Percentiles rank a stretch among this genome's conserved stretches.
Evolutionary conservation across 2,329 filamentous ascomycete genomes (phyloP).

Genomic region (Colletotrichum sp.): DNA sequence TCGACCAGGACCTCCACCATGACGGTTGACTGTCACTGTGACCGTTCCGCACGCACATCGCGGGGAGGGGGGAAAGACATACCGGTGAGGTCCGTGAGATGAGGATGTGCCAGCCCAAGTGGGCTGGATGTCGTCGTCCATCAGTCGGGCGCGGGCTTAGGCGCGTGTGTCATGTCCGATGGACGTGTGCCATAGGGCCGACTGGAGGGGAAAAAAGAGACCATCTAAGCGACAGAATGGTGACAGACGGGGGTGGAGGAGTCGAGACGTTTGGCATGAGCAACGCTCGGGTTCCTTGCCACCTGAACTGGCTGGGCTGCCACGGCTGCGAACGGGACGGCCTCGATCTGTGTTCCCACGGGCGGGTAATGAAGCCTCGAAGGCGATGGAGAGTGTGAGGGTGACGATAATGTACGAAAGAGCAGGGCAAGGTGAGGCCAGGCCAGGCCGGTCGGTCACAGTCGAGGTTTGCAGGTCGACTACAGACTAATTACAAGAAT

Average conservation of each 20-base stretch:
- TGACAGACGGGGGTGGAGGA: not conserved
- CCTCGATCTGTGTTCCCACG: not conserved
- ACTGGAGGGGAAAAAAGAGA: not conserved
- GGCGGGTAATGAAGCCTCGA: not conserved
- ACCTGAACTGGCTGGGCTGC: not conserved
- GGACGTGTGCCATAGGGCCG: conserved; percentile 1
- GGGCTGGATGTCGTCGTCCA: not conserved
- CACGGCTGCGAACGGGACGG: not conserved
- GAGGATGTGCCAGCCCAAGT: conserved; percentile 7
- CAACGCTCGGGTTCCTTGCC: not conserved
- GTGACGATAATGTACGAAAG: not conserved
- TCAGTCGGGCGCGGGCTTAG: not conserved
- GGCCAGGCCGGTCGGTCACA: not conserved
- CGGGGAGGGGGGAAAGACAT: not conserved
- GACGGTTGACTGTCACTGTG: not conserved
- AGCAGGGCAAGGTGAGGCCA: not conserved
- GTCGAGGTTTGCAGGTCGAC: not conserved
- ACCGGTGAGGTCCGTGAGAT: conserved; percentile 9
- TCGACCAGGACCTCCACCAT: not conserved
- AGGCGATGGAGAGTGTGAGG: not conserved
- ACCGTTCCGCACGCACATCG: not conserved
- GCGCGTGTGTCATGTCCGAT: conserved; percentile 5
- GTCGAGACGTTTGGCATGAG: not conserved
- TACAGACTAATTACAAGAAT: not conserved
- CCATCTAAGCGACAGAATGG: not conserved